These are phyloP conservation scores for Puccinia hordei DNA, from an alignment of 1,284 basidiomycete species.

Conservation along the genomic window DNA sequence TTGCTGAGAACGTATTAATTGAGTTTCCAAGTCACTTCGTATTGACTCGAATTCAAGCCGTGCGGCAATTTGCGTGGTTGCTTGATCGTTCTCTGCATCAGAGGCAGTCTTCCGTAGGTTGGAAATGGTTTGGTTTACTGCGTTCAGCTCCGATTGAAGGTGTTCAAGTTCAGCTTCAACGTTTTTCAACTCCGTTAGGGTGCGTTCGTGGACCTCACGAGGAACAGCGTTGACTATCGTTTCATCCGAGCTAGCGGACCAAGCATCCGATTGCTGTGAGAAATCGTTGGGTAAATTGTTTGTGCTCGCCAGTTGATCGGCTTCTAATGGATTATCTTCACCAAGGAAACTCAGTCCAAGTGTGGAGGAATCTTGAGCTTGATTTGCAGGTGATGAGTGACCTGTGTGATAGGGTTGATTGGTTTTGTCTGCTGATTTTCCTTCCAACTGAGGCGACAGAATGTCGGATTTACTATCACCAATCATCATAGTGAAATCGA, in stretches of 20 bases:
- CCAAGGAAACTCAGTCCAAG: neutral
- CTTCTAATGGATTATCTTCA: neutral
- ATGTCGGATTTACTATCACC: conserved; percentile 14
- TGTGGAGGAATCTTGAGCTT: neutral
- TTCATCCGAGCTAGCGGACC: neutral
- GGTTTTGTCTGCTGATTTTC: neutral
- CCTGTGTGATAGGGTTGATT: neutral
- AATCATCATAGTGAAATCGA: conserved; percentile 12
- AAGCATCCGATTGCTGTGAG: too few relatives aligned
- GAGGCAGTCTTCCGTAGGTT: neutral
- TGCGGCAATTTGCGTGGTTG: neutral
- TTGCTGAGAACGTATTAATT: neutral
- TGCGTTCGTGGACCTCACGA: neutral
- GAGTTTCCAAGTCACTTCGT: neutral
- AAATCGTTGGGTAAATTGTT: too few relatives aligned
- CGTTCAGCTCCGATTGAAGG: neutral
- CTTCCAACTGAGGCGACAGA: neutral
- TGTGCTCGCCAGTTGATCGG: too few relatives aligned
- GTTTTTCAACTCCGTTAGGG: neutral
- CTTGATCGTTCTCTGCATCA: neutral
- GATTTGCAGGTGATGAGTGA: neutral
- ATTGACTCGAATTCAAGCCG: neutral
- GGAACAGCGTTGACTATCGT: conserved; percentile 11
- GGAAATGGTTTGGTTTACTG: neutral
- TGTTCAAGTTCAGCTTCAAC: neutral